Conservation (phyloP, 176 grass and related monocot species). For the Cymbopogon citratus region DNA sequence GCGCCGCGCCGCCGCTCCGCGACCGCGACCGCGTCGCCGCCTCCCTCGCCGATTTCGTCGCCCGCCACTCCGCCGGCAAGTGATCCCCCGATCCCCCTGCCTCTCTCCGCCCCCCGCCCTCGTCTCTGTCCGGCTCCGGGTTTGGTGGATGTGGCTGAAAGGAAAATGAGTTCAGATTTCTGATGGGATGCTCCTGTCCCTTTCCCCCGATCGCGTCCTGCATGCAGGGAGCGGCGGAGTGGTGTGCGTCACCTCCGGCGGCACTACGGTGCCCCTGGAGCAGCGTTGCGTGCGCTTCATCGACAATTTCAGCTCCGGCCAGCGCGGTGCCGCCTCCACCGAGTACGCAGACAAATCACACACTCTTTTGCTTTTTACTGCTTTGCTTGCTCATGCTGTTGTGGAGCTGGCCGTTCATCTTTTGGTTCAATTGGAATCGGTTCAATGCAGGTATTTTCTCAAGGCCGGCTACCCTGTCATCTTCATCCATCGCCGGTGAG, state of each 20-base stretch:
- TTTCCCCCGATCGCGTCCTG: not conserved
- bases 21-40: conserved; percentile 18
- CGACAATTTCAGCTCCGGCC: conserved; percentile 85
- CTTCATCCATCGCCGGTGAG: conserved; percentile 69
- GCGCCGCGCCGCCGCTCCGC: conserved; percentile 35
- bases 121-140: not conserved
- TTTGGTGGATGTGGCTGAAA: not conserved
- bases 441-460: conserved; percentile 60
- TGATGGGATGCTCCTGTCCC: not conserved
- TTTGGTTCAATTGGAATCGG: not conserved
- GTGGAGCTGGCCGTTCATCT: too few species aligned
- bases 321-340: conserved; percentile 70
- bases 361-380: not conserved
- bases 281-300: conserved; percentile 88
- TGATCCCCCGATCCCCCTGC: not conserved
- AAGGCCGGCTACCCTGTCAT: conserved; percentile 68
- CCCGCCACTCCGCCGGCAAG: conserved; percentile 36
- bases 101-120: not conserved
- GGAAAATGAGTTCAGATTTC: not conserved
- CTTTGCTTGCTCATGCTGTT: not conserved
- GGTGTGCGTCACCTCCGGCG: conserved; percentile 82
- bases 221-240: conserved; percentile 32
- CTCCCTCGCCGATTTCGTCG: conserved; percentile 15
- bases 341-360: conserved; percentile 36
- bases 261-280: conserved; percentile 89